phyloP scores from a whole-genome alignment of 2,329 filamentous ascomycete genomes.

The Colletotrichum filicis region DNA sequence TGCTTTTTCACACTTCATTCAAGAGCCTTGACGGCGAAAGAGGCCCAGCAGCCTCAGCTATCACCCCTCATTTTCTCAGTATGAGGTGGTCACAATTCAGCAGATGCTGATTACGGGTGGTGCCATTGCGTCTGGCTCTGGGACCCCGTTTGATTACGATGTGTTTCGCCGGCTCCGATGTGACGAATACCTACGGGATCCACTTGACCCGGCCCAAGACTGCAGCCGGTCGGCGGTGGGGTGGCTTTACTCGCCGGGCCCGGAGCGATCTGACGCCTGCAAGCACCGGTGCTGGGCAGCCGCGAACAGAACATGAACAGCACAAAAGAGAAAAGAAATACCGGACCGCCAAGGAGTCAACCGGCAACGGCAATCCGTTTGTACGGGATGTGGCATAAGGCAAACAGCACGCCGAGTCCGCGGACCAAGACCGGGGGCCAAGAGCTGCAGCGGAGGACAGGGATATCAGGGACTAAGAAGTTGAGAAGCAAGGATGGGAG shows the following conservation, averaged over 20 bases:
- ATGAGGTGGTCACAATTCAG: neutral
- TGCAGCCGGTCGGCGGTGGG: neutral
- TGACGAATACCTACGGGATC: too few species aligned
- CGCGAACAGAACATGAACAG: too few species aligned
- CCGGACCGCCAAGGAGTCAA: neutral
- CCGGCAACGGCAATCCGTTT: neutral
- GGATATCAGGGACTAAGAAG: neutral
- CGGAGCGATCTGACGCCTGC: too few species aligned
- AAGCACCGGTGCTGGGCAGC: too few species aligned
- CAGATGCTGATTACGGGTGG: too few species aligned
- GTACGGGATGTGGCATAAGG: neutral
- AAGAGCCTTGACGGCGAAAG: neutral
- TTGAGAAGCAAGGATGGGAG: neutral
- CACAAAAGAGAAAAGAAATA: neutral
- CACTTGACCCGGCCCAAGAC: neutral
- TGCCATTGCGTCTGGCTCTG: neutral
- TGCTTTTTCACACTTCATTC: too few species aligned
- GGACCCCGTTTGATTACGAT: neutral
- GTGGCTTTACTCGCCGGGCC: neutral
- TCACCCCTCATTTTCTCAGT: neutral
- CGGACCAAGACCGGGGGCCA: neutral
- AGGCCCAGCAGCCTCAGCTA: neutral
- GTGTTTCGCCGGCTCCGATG: neutral
- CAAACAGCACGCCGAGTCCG: neutral
- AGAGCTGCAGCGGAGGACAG: slow-evolving; percentile 1